These are phyloP conservation scores for Moesziomyces sp. DNA, from an alignment of 1,284 basidiomycete species.

Conservation along the genomic window DNA sequence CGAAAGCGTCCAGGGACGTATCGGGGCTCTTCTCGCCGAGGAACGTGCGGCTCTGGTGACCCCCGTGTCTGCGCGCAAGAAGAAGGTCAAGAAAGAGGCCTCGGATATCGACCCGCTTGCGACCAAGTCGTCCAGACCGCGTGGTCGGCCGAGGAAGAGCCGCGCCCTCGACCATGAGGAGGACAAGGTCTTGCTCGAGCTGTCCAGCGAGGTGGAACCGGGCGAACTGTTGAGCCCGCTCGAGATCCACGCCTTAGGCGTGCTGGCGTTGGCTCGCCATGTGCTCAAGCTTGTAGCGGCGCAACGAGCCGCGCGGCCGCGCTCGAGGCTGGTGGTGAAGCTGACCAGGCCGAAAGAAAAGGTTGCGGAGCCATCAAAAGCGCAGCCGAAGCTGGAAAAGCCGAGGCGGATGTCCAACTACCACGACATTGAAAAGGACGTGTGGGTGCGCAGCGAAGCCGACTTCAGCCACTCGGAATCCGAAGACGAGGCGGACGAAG, in stretches of 20 bases:
- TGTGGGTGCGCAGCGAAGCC: slow-evolving; percentile 42
- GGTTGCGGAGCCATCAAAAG: slow-evolving; percentile 17
- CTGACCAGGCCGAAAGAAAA: slow-evolving; percentile 4
- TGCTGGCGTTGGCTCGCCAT: slow-evolving; percentile 13
- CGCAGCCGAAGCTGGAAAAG: neutral
- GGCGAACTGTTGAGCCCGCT: slow-evolving; percentile 25
- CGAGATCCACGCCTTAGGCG: slow-evolving; percentile 24
- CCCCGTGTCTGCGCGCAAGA: neutral
- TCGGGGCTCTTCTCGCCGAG: slow-evolving; percentile 6
- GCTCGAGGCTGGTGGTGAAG: too few species aligned
- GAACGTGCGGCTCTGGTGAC: slow-evolving; percentile 1
- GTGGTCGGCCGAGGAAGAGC: slow-evolving; percentile 29
- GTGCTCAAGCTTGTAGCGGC: slow-evolving; percentile 17
- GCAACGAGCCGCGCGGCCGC: slow-evolving; percentile 1
- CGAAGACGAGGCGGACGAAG: slow-evolving; percentile 11
- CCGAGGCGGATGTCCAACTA: slow-evolving; percentile 10
- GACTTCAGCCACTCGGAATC: slow-evolving; percentile 25
- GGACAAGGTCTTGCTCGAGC: slow-evolving; percentile 5
- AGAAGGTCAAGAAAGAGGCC: slow-evolving; percentile 1
- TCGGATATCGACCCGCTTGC: neutral
- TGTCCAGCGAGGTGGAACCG: slow-evolving; percentile 22
- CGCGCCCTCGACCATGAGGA: neutral
- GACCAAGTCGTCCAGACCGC: slow-evolving; percentile 4
- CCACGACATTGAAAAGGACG: slow-evolving; percentile 29
- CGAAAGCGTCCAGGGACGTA: slow-evolving; percentile 9